Evolutionary conservation across 306 rosid species (phyloP), one percentile per base, ranked within the genome.

Genomic region (Prunus fruticosa): DNA sequence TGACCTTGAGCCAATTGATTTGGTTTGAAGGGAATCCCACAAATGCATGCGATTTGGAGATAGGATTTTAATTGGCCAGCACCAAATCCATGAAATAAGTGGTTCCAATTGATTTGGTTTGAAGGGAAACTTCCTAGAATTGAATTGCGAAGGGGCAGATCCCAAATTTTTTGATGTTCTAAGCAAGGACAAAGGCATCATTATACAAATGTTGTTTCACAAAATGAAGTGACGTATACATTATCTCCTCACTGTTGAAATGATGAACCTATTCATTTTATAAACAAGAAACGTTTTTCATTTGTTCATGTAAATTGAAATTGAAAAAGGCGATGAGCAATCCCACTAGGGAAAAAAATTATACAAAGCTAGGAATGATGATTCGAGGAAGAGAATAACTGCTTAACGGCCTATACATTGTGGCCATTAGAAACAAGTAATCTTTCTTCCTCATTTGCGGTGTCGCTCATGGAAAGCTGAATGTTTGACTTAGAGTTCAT

Each of bases 361-460:
- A 34, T 54, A 53, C 67, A 32, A 67, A 54, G 67, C 50, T 45
- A 25, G 20, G 41, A 64, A 61, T 14, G 70, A 49, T 51, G 52
- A 50, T 3, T 54, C 16, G 25, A 27, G 60, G 34, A 64, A 69
- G 72, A 77, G 72, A 78, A 80, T 73, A 41, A 58, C 66, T 32
- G 77, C 67, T 76, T 19, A 23, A 46, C 47, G 27, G 85, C 18
- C 90, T 91, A 92, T 86, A 88, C 93, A 86, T 50, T 86, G 86
- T 87, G 86, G 77, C 82, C 79, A 71, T 27, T 69, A 22, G 97
- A 84, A 76, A 16, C 80, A 67, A 96, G 97, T 67, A 96, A 83
- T 52, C 86, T 80, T 69, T 89, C 93, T 79, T 91, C 96, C 79
- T 89, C 97, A 1, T 64, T 86, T 45, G 99, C 79, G 71, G 76